Evolutionary conservation across 306 rosid genomes (phyloP).

Genomic region (Quercus robur): DNA sequence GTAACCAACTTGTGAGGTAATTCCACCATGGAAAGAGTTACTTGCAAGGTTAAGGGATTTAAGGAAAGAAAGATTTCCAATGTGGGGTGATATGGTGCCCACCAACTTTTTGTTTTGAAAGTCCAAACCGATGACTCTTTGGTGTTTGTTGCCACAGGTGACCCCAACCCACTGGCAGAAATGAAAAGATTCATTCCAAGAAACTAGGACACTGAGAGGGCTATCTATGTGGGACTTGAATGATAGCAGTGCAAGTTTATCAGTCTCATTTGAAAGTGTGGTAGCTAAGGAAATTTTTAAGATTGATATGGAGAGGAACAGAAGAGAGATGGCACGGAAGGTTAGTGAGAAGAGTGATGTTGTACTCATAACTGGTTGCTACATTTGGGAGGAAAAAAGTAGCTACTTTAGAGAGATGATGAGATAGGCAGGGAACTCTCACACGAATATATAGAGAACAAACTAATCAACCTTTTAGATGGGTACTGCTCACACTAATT

Average conservation of each 20-base stretch:
- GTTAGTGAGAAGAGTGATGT: background rate
- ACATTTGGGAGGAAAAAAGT: background rate
- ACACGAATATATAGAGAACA: too few species aligned
- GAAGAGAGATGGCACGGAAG: too few species aligned
- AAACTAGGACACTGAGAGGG: background rate
- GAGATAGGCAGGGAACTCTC: too few species aligned
- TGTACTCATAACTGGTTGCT: background rate
- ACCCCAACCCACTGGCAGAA: constrained; percentile 16
- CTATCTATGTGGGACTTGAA: constrained; percentile 2
- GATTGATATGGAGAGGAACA: too few species aligned
- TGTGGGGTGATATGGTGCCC: constrained; percentile 6
- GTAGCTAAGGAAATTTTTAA: too few species aligned
- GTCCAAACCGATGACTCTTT: constrained; percentile 4
- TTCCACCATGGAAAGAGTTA: background rate
- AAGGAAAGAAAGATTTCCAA: constrained; percentile 1
- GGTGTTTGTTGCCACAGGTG: constrained; percentile 2
- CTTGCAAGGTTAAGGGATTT: background rate
- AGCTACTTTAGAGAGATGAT: too few species aligned
- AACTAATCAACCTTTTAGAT: too few species aligned
- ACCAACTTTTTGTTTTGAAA: background rate
- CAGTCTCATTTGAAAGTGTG: background rate
- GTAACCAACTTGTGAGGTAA: background rate
- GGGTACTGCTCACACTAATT: too few species aligned
- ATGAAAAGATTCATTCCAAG: constrained; percentile 15
- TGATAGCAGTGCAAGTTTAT: background rate